Conservation (phyloP, 345 rosid species). For the Corchorus olitorius region DNA sequence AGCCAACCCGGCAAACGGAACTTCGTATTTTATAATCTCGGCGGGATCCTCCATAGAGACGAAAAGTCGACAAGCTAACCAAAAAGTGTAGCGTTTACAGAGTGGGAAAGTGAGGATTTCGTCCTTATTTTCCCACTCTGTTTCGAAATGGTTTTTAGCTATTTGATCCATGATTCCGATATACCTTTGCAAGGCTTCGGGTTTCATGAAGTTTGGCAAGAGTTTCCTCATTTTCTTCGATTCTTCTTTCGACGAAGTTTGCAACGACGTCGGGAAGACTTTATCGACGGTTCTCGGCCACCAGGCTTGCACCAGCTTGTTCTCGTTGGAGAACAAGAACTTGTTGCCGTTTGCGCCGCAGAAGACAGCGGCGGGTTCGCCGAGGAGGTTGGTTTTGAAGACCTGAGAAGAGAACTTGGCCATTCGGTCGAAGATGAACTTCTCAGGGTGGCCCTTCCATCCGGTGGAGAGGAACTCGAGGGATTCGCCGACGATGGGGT, state of each 20-base stretch:
- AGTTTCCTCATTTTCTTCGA: constrained; percentile 32
- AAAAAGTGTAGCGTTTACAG: constrained; percentile 36
- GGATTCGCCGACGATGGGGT: constrained; percentile 40
- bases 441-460: constrained; percentile 37
- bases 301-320: constrained; percentile 39
- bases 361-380: constrained; percentile 32
- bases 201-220: constrained; percentile 23
- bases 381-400: constrained; percentile 38
- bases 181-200: constrained; percentile 24
- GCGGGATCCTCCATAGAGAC: constrained; percentile 31
- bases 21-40: constrained; percentile 13
- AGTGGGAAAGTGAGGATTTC: constrained; percentile 33
- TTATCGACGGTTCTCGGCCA: constrained; percentile 47
- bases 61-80: constrained; percentile 39
- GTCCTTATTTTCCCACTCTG: constrained; percentile 32
- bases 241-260: constrained; percentile 34
- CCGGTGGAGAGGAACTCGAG: constrained; percentile 35
- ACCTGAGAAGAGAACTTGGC: constrained; percentile 24
- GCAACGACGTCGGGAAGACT: constrained; percentile 36
- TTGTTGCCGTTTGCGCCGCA: constrained; percentile 40
- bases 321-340: constrained; percentile 47
- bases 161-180: constrained; percentile 34
- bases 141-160: constrained; percentile 29
- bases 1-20: constrained; percentile 15
- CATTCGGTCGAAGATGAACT: constrained; percentile 36